These are phyloP conservation scores for Knufia fluminis DNA, from an alignment of 2,329 filamentous ascomycete species.

Conservation along the genomic window DNA sequence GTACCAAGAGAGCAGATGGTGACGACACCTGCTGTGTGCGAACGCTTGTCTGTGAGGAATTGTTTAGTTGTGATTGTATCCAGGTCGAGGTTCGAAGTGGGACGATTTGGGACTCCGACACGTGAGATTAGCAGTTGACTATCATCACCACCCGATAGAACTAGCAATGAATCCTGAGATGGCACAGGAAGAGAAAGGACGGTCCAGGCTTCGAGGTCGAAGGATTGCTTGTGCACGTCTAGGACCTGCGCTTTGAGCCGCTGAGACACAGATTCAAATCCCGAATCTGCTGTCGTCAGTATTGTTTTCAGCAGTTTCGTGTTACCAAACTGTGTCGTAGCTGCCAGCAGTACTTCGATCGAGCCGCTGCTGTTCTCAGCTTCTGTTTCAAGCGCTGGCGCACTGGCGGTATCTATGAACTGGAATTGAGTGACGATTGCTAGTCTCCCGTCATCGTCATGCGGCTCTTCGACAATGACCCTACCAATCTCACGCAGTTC, in stretches of 20 bases:
- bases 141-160: conserved; percentile 63
- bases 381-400: no score
- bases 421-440: conserved; percentile 19
- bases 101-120: conserved; percentile 17
- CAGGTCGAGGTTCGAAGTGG: conserved; percentile 7
- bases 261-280: conserved; percentile 24
- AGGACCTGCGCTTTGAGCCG: conserved; percentile 16
- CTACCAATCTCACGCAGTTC: conserved; percentile 26
- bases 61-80: background rate
- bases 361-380: no score
- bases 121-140: conserved; percentile 39
- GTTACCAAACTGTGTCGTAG: conserved; percentile 33
- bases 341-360: conserved; percentile 23
- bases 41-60: conserved; percentile 39
- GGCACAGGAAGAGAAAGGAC: conserved; percentile 34
- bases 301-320: conserved; percentile 9
- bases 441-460: conserved; percentile 14
- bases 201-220: conserved; percentile 62
- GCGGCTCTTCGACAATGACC: conserved; percentile 11
- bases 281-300: conserved; percentile 20
- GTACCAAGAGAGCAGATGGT: conserved; percentile 57
- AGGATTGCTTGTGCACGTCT: conserved; percentile 27
- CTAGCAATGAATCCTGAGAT: conserved; percentile 3
- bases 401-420: no score
- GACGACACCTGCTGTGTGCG: conserved; percentile 74